Conservation (phyloP, 495 filamentous ascomycete species). For the Penicillium canescens region DNA sequence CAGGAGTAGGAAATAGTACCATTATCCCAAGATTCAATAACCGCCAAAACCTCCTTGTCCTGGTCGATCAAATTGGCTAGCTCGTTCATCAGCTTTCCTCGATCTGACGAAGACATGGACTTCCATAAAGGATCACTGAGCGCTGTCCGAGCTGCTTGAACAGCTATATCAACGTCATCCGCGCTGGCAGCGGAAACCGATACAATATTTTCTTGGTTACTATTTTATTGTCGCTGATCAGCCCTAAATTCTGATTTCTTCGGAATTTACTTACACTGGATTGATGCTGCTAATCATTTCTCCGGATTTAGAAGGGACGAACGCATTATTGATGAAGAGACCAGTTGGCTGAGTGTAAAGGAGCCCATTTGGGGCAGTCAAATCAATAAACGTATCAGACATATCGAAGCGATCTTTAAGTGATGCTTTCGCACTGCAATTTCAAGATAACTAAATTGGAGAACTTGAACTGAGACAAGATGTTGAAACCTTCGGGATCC, state of each 20-base stretch:
- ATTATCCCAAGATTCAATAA: conserved; percentile 87
- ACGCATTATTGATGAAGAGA: conserved; percentile 7
- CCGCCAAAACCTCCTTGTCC: conserved; percentile 68
- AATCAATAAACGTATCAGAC: too few relatives aligned
- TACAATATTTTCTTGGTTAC: conserved; percentile 70
- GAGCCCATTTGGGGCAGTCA: too few relatives aligned
- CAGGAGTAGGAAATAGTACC: too few relatives aligned
- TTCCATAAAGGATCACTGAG: conserved; percentile 75
- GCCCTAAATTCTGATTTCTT: too few relatives aligned
- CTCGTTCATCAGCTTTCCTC: conserved; percentile 68
- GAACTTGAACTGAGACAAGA: too few relatives aligned
- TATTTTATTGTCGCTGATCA: neutral
- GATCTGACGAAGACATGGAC: conserved; percentile 62
- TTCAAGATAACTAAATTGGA: too few relatives aligned
- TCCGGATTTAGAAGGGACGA: neutral
- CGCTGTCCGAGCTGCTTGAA: conserved; percentile 71
- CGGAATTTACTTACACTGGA: too few relatives aligned
- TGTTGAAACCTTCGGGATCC: too few relatives aligned
- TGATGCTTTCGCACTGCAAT: too few relatives aligned
- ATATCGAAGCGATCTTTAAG: too few relatives aligned
- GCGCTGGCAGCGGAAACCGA: conserved; percentile 72
- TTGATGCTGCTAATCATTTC: neutral
- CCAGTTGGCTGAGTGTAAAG: too few relatives aligned
- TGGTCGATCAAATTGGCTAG: conserved; percentile 65
- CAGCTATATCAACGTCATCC: conserved; percentile 75